Percentiles rank a stretch among this genome's conserved stretches.
Evolutionary conservation across 2,329 filamentous ascomycete genomes (phyloP).

Genomic region (Fusarium sp.): DNA sequence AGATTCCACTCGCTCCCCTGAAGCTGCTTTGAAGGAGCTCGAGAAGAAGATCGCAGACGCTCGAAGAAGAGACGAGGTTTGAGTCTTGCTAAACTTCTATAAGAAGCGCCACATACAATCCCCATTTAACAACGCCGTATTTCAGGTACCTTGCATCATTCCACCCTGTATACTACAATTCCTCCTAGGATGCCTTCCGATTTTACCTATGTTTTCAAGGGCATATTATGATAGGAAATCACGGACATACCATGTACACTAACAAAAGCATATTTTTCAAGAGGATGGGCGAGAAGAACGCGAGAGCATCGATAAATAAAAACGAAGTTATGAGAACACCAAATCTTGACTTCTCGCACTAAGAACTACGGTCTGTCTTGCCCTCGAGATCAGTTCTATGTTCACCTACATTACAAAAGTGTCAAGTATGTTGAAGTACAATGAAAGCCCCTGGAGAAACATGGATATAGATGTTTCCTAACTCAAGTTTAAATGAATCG

Average conservation of each 20-base stretch:
- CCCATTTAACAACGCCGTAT: neutral
- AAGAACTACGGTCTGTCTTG: neutral
- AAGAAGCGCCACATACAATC: neutral
- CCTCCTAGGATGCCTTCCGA: neutral
- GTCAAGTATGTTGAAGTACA: neutral
- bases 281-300: neutral
- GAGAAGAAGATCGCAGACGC: neutral
- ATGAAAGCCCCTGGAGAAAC: neutral
- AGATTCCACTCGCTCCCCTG: neutral
- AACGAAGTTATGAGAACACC: neutral
- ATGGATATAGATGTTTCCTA: neutral
- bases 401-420: neutral
- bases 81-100: neutral
- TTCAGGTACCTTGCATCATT: neutral
- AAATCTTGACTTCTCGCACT: neutral
- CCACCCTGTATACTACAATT: conserved; percentile 17
- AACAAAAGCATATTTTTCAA: conserved; percentile 3
- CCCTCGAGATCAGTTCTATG: neutral
- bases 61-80: neutral
- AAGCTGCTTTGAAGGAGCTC: neutral
- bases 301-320: neutral
- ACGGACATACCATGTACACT: conserved; percentile 22
- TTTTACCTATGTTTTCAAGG: neutral
- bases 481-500: conserved; percentile 1
- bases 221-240: neutral